phyloP scores from a whole-genome alignment of 192 early-diverging fungal species.

The Backusella australiensis region DNA sequence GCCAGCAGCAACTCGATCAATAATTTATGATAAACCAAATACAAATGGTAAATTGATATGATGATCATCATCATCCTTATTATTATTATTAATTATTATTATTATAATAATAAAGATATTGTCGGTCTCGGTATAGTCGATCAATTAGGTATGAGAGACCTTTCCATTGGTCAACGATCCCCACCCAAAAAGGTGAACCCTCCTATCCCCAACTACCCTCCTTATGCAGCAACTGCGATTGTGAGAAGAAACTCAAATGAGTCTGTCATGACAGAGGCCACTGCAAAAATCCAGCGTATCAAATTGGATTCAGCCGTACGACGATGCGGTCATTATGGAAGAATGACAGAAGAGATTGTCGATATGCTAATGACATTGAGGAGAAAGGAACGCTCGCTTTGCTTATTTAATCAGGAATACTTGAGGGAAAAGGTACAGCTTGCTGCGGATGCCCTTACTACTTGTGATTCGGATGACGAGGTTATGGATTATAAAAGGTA shows the following conservation, averaged over 20 bases:
- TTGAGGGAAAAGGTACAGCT: slow-evolving; percentile 33
- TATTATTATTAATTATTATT: too few relatives aligned
- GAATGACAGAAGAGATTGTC: slow-evolving; percentile 35
- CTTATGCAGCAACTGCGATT: slow-evolving; percentile 10
- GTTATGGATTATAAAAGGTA: slow-evolving; percentile 4
- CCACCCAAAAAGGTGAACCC: neutral
- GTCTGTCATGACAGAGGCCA: slow-evolving; percentile 37
- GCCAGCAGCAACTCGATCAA: neutral
- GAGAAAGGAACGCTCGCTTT: slow-evolving; percentile 41
- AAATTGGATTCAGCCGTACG: slow-evolving; percentile 35
- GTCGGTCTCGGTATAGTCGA: slow-evolving; percentile 3
- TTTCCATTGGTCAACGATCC: neutral
- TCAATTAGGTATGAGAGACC: neutral
- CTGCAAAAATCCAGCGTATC: slow-evolving; percentile 25
- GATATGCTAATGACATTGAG: slow-evolving; percentile 45
- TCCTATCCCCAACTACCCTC: neutral
- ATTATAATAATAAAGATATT: neutral
- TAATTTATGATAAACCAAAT: slow-evolving; percentile 4
- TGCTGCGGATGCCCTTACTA: slow-evolving; percentile 37
- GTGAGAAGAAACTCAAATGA: slow-evolving; percentile 31
- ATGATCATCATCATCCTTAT: neutral
- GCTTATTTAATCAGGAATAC: slow-evolving; percentile 43
- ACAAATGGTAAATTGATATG: neutral
- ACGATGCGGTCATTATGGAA: slow-evolving; percentile 19
- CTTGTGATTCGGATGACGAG: slow-evolving; percentile 18